Evolutionary conservation across 2,329 filamentous ascomycete genomes (phyloP).

Genomic region (Neonectria ditissima): DNA sequence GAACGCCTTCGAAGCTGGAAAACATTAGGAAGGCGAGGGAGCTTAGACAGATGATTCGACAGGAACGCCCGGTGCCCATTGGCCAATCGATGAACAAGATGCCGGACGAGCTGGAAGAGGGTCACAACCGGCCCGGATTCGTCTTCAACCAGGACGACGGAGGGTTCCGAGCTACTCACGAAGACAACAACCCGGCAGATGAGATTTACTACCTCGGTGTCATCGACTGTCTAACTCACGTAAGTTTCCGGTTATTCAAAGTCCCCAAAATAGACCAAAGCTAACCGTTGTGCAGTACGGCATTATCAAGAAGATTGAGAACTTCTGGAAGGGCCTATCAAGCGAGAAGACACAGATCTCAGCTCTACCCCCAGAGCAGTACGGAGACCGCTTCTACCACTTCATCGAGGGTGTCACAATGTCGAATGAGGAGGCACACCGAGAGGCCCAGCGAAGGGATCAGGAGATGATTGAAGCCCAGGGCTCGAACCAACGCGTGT

Average conservation of each 20-base stretch:
- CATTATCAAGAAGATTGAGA: conserved; percentile 91
- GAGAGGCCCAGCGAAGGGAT: conserved; percentile 71
- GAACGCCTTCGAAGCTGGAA: conserved; percentile 94
- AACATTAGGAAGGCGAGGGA: conserved; percentile 91
- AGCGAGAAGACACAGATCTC: conserved; percentile 89
- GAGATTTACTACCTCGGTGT: conserved; percentile 98
- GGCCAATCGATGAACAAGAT: conserved; percentile 85
- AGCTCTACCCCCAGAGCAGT: conserved; percentile 87
- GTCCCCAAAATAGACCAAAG: not conserved
- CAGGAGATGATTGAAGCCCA: conserved; percentile 64
- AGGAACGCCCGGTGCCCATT: conserved; percentile 93
- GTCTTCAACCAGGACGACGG: conserved; percentile 96
- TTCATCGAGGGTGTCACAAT: conserved; percentile 94
- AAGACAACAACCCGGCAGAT: conserved; percentile 84
- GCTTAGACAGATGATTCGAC: conserved; percentile 89
- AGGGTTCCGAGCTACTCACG: conserved; percentile 91
- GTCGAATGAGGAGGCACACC: conserved; percentile 84
- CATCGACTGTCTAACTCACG: conserved; percentile 97
- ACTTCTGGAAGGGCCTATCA: conserved; percentile 95
- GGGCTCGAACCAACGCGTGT: conserved; percentile 50
- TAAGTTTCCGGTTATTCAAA: conserved; percentile 62
- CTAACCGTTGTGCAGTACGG: conserved; percentile 75
- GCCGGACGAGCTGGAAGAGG: conserved; percentile 87
- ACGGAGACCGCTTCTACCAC: conserved; percentile 92
- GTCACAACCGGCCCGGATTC: conserved; percentile 75